phyloP scores from a whole-genome alignment of 2,329 filamentous ascomycete species.

The Cordyceps javanica region DNA sequence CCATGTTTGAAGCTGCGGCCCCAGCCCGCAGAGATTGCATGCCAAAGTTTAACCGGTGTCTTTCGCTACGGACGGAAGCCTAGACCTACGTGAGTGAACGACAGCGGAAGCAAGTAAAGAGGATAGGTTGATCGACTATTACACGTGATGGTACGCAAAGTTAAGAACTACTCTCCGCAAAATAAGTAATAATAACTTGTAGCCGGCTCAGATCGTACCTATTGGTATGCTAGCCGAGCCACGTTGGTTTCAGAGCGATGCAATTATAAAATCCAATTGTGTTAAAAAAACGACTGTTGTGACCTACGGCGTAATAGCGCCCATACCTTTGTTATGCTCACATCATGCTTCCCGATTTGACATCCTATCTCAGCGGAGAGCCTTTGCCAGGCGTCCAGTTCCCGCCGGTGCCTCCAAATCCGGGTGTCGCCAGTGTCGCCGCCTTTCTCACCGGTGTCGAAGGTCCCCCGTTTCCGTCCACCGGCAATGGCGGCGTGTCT shows the following conservation, averaged over 20 bases:
- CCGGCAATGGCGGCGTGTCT: slow-evolving; percentile 48
- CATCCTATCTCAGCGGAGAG: slow-evolving; percentile 27
- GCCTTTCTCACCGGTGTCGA: slow-evolving; percentile 43
- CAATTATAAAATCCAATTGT: not conserved
- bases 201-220: not conserved
- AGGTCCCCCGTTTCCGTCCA: slow-evolving; percentile 29
- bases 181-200: too few species aligned
- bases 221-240: not conserved
- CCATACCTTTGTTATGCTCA: not conserved
- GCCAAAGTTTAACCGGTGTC: too few species aligned
- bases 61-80: too few species aligned
- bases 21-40: too few species aligned
- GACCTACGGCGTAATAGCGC: not conserved
- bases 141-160: too few species aligned
- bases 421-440: slow-evolving; percentile 28
- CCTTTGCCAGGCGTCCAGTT: slow-evolving; percentile 43
- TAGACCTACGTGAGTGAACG: too few species aligned
- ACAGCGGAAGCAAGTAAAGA: too few species aligned
- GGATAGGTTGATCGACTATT: too few species aligned
- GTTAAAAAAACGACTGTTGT: not conserved
- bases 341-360: not conserved
- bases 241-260: not conserved
- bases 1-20: not conserved
- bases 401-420: slow-evolving; percentile 31
- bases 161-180: too few species aligned